phyloP scores from a whole-genome alignment of 805 yeast genomes.

The Blastobotrys muscicola region DNA sequence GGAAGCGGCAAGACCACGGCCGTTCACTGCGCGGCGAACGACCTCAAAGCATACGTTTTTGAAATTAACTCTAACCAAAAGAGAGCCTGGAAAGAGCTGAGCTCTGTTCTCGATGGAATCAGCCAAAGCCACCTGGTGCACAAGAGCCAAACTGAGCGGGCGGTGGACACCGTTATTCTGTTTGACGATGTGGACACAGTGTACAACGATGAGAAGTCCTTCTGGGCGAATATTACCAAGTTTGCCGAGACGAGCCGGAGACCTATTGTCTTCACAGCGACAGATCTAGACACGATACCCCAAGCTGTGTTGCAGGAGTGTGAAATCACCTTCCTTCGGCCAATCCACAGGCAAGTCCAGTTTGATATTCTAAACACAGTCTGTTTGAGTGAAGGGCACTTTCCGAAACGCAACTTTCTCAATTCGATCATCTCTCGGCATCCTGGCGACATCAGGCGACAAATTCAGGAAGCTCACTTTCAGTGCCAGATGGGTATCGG shows the following conservation, averaged over 20 bases:
- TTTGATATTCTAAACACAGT: constrained; percentile 24
- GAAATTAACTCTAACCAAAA: constrained; percentile 72
- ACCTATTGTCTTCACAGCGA: constrained; percentile 62
- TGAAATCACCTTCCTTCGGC: constrained; percentile 29
- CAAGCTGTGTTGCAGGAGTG: constrained; percentile 32
- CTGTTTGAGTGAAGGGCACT: constrained; percentile 30
- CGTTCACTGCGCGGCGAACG: constrained; percentile 55
- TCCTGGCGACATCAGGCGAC: constrained; percentile 23
- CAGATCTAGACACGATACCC: constrained; percentile 12
- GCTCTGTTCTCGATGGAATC: constrained; percentile 57
- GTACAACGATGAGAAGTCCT: constrained; percentile 66
- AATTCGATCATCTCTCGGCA: constrained; percentile 10
- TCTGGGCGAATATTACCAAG: constrained; percentile 66
- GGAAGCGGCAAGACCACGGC: constrained; percentile 77
- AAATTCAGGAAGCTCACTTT: constrained; percentile 24
- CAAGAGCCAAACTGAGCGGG: constrained; percentile 17
- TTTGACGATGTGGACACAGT: constrained; percentile 81
- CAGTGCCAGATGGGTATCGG: constrained; percentile 30
- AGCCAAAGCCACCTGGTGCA: constrained; percentile 79
- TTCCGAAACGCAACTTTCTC: constrained; percentile 16
- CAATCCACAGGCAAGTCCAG: constrained; percentile 10
- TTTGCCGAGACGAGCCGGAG: constrained; percentile 52
- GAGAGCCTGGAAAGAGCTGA: constrained; percentile 63
- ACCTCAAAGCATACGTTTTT: constrained; percentile 59
- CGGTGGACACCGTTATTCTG: constrained; percentile 58